Conservation (phyloP, 331 rosid genomes). For the Malus hybrid region DNA sequence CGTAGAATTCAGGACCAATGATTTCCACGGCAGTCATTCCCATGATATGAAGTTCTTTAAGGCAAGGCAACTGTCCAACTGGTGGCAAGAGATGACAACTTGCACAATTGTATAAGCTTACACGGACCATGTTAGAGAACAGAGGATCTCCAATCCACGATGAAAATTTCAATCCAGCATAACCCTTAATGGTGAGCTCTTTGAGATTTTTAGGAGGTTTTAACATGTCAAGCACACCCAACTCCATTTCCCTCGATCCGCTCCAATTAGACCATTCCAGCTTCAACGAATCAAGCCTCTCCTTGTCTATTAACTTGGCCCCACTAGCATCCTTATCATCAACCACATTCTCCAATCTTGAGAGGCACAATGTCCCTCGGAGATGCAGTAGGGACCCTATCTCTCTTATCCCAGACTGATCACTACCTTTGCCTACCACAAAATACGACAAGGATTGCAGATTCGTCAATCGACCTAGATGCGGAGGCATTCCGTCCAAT, state of each 20-base stretch:
- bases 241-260: background rate
- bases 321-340: background rate
- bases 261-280: background rate
- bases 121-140: background rate
- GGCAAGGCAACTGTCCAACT: background rate
- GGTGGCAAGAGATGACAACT: conserved; percentile 5
- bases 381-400: background rate
- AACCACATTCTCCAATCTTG: conserved; percentile 3
- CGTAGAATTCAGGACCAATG: background rate
- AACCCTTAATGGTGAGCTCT: background rate
- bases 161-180: background rate
- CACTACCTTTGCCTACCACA: background rate
- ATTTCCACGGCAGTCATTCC: background rate
- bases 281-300: background rate
- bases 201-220: background rate
- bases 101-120: background rate
- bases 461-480: background rate
- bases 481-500: background rate
- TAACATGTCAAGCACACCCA: background rate
- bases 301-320: background rate
- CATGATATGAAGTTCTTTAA: background rate
- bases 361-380: conserved; percentile 1
- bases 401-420: background rate
- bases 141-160: background rate
- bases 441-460: background rate